These are phyloP conservation scores for Tulasnella sp. DNA, from an alignment of 768 basidiomycete species.

Conservation along the genomic window DNA sequence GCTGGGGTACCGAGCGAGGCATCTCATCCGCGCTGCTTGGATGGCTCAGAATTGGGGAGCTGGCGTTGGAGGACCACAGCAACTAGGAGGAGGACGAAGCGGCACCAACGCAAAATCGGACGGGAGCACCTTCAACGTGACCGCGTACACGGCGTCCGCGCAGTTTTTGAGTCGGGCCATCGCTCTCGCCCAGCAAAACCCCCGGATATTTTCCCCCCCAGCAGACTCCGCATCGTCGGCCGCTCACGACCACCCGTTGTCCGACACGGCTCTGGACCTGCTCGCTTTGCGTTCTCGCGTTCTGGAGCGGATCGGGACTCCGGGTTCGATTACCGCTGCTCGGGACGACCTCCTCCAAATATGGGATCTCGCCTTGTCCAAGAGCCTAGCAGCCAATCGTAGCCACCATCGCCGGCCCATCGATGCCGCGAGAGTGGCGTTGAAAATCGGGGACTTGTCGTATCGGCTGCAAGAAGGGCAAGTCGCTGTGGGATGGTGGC, in stretches of 20 bases:
- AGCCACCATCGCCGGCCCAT: background rate
- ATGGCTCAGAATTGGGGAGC: constrained; percentile 68
- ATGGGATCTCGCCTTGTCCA: constrained; percentile 50
- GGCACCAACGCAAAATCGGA: constrained; percentile 44
- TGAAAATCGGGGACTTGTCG: constrained; percentile 70
- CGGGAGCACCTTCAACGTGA: constrained; percentile 40
- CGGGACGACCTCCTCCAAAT: constrained; percentile 60
- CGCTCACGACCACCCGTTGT: background rate
- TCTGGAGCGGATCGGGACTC: constrained; percentile 64
- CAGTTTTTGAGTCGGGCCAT: constrained; percentile 30
- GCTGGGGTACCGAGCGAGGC: constrained; percentile 63
- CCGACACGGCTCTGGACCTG: constrained; percentile 56
- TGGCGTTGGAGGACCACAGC: constrained; percentile 39
- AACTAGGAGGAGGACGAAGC: background rate
- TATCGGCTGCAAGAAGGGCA: constrained; percentile 56
- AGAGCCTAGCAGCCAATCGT: constrained; percentile 44
- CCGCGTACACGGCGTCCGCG: constrained; percentile 17
- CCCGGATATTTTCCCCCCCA: background rate
- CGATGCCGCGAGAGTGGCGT: constrained; percentile 59
- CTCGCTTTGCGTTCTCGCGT: constrained; percentile 58
- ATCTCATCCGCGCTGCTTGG: constrained; percentile 71
- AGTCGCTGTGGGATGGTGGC: constrained; percentile 72
- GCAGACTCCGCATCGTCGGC: background rate
- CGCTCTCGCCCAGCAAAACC: constrained; percentile 22
- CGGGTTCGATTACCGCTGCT: constrained; percentile 56